A percentile compares a stretch with the other conserved stretches of the same genome.
Evolutionary conservation across 768 basidiomycete species (phyloP).

Genomic region (Podaxis sp.): DNA sequence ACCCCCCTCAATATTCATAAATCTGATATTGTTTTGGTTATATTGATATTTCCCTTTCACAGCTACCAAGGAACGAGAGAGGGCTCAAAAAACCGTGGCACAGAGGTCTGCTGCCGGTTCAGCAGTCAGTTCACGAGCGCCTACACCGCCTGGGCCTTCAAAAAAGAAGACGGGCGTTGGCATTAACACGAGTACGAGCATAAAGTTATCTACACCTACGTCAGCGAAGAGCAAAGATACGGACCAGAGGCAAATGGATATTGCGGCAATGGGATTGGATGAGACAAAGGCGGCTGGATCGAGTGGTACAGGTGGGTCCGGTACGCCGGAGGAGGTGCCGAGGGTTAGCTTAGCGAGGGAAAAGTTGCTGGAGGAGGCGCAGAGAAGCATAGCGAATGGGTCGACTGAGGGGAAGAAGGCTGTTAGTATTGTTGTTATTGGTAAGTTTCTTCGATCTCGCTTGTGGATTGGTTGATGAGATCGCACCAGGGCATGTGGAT

Average conservation of each 20-base stretch:
- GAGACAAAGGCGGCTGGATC: constrained; percentile 37
- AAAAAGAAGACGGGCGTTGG: constrained; percentile 40
- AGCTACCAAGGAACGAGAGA: constrained; percentile 83
- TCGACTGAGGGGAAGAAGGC: constrained; percentile 58
- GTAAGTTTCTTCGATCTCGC: constrained; percentile 38
- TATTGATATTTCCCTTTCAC: constrained; percentile 41
- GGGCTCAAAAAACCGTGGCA: constrained; percentile 56
- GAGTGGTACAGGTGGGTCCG: constrained; percentile 13
- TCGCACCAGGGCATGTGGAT: constrained; percentile 85
- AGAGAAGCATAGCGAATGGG: constrained; percentile 42
- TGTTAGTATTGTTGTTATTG: constrained; percentile 89
- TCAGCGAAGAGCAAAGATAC: constrained; percentile 33
- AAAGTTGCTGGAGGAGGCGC: constrained; percentile 81
- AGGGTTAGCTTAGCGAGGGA: constrained; percentile 70
- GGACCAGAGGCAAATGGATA: constrained; percentile 67
- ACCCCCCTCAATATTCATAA: not conserved
- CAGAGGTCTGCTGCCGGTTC: constrained; percentile 43
- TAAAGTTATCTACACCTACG: constrained; percentile 36
- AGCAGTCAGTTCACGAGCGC: constrained; percentile 42
- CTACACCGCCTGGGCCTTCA: constrained; percentile 42
- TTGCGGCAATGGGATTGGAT: constrained; percentile 70
- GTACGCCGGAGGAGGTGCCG: constrained; percentile 50
- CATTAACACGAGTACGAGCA: constrained; percentile 26
- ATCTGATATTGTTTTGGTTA: constrained; percentile 24
- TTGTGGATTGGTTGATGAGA: not conserved